A percentile compares a stretch with the other conserved stretches of the same genome.
These are phyloP conservation scores for Talaromyces sp. DNA, from an alignment of 2,329 filamentous ascomycete species.

Conservation along the genomic window DNA sequence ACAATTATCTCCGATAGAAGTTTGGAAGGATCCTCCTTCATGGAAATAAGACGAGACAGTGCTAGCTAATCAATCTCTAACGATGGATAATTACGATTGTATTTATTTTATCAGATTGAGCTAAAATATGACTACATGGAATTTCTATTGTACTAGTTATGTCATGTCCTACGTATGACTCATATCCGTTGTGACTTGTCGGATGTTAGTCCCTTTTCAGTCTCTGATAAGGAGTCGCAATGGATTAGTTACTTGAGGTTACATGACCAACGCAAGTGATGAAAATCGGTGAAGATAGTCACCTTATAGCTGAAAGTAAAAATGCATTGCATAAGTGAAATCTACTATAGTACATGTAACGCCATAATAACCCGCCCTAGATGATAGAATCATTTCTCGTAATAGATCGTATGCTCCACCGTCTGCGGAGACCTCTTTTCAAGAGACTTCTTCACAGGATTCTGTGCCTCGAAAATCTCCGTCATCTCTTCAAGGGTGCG, in stretches of 20 bases:
- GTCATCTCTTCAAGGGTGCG: slow-evolving; percentile 20
- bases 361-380: not conserved
- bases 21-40: not conserved
- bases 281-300: not conserved
- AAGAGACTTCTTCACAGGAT: slow-evolving; percentile 18
- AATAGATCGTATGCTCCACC: slow-evolving; percentile 12
- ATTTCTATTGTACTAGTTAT: not conserved
- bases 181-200: too few relatives aligned
- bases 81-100: too few relatives aligned
- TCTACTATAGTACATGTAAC: not conserved
- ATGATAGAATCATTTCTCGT: not conserved
- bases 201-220: not conserved
- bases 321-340: not conserved
- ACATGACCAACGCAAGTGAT: not conserved
- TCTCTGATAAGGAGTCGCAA: not conserved
- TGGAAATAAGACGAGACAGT: too few relatives aligned
- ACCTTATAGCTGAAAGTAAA: not conserved
- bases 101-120: not conserved
- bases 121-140: not conserved
- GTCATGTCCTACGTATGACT: too few relatives aligned
- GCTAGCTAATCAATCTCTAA: not conserved
- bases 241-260: not conserved
- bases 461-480: slow-evolving; percentile 19
- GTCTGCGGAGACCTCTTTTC: slow-evolving; percentile 13
- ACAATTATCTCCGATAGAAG: not conserved